Percentiles rank a stretch among this genome's conserved stretches.
phyloP scores from a whole-genome alignment of 495 filamentous ascomycete genomes.

The Podospora sp. region DNA sequence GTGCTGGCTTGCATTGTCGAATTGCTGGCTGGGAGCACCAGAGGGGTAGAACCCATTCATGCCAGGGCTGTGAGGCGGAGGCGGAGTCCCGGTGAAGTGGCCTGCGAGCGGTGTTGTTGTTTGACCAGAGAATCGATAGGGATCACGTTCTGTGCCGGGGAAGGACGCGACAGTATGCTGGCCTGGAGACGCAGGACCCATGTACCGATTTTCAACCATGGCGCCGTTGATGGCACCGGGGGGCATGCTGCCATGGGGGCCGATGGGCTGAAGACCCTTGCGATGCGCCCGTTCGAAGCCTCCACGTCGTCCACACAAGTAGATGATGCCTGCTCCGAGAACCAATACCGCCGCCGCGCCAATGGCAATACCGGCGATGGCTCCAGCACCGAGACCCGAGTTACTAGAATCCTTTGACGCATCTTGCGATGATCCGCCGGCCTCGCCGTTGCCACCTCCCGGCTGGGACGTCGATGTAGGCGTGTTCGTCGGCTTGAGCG shows the following conservation, averaged over 20 bases:
- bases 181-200: conserved; percentile 36
- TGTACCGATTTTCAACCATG: conserved; percentile 31
- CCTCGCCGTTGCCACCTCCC: background rate
- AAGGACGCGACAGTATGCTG: conserved; percentile 27
- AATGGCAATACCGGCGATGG: conserved; percentile 54
- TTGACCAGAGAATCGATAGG: conserved; percentile 14
- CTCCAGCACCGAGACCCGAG: conserved; percentile 35
- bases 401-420: background rate
- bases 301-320: conserved; percentile 46
- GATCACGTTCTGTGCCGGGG: conserved; percentile 16
- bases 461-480: conserved; percentile 5
- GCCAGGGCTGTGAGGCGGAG: conserved; percentile 15
- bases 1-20: conserved; percentile 4
- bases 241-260: conserved; percentile 7
- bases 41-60: conserved; percentile 16
- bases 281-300: conserved; percentile 39
- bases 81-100: conserved; percentile 20
- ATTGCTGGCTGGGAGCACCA: background rate
- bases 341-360: conserved; percentile 44
- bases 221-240: conserved; percentile 11
- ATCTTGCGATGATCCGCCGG: background rate
- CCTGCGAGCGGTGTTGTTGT: conserved; percentile 19
- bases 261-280: conserved; percentile 10
- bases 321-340: conserved; percentile 42
- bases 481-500: background rate